Base-by-base conservation (phyloP, 306 rosid genomes). In the Vigna reflexopilosa region DNA sequence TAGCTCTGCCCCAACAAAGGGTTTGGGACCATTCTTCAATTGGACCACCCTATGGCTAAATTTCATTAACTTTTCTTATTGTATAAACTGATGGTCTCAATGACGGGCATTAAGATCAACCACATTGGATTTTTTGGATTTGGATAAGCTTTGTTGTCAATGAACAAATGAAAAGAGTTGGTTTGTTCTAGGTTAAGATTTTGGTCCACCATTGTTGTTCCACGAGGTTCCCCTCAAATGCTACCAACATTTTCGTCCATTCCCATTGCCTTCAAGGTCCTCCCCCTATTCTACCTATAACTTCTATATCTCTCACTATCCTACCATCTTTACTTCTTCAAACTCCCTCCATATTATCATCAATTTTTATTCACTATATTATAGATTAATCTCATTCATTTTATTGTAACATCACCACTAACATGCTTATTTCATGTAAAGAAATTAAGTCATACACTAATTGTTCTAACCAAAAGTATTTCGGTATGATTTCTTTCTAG, bases 11-110 rank as follows among this genome's bases (percentile, higher is more conserved):
- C 81, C 34, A 72, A 69, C 52, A 20, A 65, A 34, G 56, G 74
- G 44, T 65, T 79, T 58, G 90, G 91, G 97, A 89, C 97, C 93
- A 84, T 45, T 30, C 57, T 57, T 15, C 32, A 61, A 28, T 2
- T 73, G 96, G 97, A 91, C 97, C 95, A 86, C 82, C 80, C 78
- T 78, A 65, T 65, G 13, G 9, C 57, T 64, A 57, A 30, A 55
- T 61, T 79, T 71, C 45, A 64, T 59, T 51, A 63, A 36, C 36
- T 63, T 5, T 26, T 80, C 49, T 7, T 67, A 51, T 70, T 47
- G 24, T 44, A 79, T 19, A 44, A 70, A 80, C 78, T 7, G 24
- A 55, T 19, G 76, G 77, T 54, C 70, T 52, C 26, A 75, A 72
- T 62, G 49, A 32, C 5, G 5, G 20, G 26, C 19, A 45, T 34